Evolutionary conservation across 139 green algal genomes (phyloP).

Genomic region (Zygnema cylindricum): DNA sequence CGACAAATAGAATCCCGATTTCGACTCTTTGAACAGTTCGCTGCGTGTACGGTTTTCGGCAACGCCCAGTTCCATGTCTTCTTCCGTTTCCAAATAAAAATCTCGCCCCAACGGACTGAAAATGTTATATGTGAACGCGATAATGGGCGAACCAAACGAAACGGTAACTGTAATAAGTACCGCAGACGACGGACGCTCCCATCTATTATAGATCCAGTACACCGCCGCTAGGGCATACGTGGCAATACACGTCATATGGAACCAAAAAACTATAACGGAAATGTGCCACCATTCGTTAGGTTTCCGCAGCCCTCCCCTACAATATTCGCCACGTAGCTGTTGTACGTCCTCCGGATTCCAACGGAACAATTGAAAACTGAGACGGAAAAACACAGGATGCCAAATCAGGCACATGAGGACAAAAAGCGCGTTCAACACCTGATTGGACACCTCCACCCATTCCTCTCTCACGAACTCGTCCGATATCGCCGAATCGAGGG

Average conservation of each 20-base stretch:
- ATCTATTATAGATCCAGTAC: slow-evolving; percentile 17
- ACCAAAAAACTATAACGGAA: slow-evolving; percentile 25
- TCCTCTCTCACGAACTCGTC: slow-evolving; percentile 30
- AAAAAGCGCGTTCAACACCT: slow-evolving; percentile 48
- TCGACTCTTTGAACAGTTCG: slow-evolving; percentile 1
- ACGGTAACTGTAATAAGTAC: slow-evolving; percentile 15
- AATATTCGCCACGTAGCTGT: slow-evolving; percentile 26
- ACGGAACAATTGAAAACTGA: neutral
- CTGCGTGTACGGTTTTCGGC: neutral
- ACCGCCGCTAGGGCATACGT: slow-evolving; percentile 39
- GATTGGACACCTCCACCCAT: slow-evolving; percentile 30
- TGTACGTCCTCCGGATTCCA: slow-evolving; percentile 22
- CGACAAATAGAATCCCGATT: neutral
- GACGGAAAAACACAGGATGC: slow-evolving; percentile 20
- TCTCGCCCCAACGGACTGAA: slow-evolving; percentile 29
- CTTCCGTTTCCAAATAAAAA: neutral
- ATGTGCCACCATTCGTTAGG: slow-evolving; percentile 50
- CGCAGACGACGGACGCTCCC: neutral
- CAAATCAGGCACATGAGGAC: slow-evolving; percentile 30
- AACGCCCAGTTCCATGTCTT: neutral
- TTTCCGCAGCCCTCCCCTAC: slow-evolving; percentile 20
- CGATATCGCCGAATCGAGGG: slow-evolving; percentile 11
- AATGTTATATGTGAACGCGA: slow-evolving; percentile 31
- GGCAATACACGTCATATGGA: slow-evolving; percentile 42
- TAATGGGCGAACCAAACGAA: neutral